Evolutionary conservation across 169 alveolate species (phyloP).

Genomic region (Plasmodium blacklocki): DNA sequence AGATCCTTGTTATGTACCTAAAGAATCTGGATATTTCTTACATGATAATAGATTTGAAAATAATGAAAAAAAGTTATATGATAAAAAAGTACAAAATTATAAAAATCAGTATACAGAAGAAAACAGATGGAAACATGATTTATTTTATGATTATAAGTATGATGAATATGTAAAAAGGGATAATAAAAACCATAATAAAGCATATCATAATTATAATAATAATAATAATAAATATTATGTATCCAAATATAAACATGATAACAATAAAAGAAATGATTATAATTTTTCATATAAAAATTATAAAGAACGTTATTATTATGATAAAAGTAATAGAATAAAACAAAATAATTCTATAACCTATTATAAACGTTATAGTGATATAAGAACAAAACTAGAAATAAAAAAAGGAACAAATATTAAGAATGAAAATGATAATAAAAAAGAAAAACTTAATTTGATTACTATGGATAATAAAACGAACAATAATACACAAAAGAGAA

Average conservation of each 20-base stretch:
- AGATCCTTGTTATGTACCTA: conserved; percentile 76
- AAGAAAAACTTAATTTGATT: background rate
- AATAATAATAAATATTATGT: conserved; percentile 21
- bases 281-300: conserved; percentile 27
- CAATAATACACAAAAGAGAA: background rate
- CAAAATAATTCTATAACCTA: conserved; percentile 1
- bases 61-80: conserved; percentile 21
- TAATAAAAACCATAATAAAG: conserved; percentile 5
- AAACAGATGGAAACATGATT: conserved; percentile 72
- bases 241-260: conserved; percentile 31
- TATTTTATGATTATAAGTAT: conserved; percentile 67
- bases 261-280: background rate
- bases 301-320: conserved; percentile 25
- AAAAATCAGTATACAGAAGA: conserved; percentile 31
- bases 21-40: conserved; percentile 54
- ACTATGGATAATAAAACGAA: background rate
- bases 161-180: conserved; percentile 43
- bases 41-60: conserved; percentile 74
- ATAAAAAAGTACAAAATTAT: conserved; percentile 19
- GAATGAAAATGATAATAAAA: background rate
- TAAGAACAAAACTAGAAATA: background rate
- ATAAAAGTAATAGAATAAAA: conserved; percentile 13
- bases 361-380: conserved; percentile 30
- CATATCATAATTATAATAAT: conserved; percentile 1
- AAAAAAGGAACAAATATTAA: background rate